Conservation (phyloP, 345 rosid genomes). For the Orychophragmus violaceus region DNA sequence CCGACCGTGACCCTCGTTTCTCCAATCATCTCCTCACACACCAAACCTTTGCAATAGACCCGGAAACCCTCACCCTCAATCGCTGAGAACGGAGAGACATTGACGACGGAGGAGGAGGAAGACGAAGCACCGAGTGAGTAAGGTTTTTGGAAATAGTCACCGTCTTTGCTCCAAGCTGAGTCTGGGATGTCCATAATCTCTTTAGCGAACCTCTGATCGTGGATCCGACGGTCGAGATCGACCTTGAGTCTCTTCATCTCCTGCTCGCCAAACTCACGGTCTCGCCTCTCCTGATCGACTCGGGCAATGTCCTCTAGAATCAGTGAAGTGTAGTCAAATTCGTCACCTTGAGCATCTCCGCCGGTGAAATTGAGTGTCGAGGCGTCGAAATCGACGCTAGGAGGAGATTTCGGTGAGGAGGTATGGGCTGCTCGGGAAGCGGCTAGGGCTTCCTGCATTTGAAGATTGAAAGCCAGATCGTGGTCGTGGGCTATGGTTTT, state of each 20-base stretch:
- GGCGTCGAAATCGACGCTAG: neutral
- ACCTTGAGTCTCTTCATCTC: conserved; percentile 34
- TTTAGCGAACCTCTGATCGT: conserved; percentile 52
- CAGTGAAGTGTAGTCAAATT: conserved; percentile 28
- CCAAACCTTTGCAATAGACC: conserved; percentile 36
- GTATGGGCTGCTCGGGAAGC: conserved; percentile 36
- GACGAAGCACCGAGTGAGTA: conserved; percentile 25
- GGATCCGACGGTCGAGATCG: conserved; percentile 53
- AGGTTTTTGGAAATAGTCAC: conserved; percentile 46
- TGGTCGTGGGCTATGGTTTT: conserved; percentile 39
- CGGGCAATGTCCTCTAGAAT: conserved; percentile 45
- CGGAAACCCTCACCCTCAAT: conserved; percentile 15
- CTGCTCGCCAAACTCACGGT: conserved; percentile 31
- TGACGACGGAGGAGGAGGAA: neutral
- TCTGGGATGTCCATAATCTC: conserved; percentile 48
- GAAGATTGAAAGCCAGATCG: conserved; percentile 59
- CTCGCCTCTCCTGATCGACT: conserved; percentile 40
- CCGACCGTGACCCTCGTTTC: conserved; percentile 29
- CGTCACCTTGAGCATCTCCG: neutral
- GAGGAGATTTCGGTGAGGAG: neutral
- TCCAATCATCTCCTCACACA: conserved; percentile 39
- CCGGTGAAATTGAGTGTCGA: neutral
- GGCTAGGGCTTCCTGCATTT: conserved; percentile 53
- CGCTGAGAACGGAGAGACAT: neutral
- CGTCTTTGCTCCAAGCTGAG: conserved; percentile 45